A percentile compares a stretch with the other conserved stretches of the same genome.
phyloP scores from a whole-genome alignment of 306 rosid species.

The Pachyrhizus erosus region DNA sequence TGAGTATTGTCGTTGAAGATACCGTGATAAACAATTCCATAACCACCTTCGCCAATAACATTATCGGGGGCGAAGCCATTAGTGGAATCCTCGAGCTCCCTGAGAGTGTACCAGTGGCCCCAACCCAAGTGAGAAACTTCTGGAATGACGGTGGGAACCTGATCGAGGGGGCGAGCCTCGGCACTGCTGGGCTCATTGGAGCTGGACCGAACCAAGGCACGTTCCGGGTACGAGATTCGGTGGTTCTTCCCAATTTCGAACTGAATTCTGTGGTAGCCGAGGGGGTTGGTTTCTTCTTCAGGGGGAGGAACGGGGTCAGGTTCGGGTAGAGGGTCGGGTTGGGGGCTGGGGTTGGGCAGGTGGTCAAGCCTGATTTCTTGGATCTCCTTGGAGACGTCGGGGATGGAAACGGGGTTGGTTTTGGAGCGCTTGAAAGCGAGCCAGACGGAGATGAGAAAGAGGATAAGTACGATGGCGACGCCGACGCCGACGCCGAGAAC shows the following conservation, averaged over 20 bases:
- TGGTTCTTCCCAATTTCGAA: slow-evolving; percentile 87
- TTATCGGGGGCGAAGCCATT: slow-evolving; percentile 69
- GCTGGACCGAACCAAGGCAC: slow-evolving; percentile 51
- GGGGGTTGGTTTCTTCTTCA: slow-evolving; percentile 58
- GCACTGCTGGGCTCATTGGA: slow-evolving; percentile 44
- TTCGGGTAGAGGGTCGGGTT: slow-evolving; percentile 52
- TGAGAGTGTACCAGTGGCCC: slow-evolving; percentile 94
- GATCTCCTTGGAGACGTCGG: slow-evolving; percentile 74
- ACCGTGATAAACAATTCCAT: slow-evolving; percentile 90
- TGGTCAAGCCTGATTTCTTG: slow-evolving; percentile 70
- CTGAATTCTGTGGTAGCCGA: slow-evolving; percentile 55
- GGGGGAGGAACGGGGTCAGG: slow-evolving; percentile 56
- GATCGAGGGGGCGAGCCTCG: slow-evolving; percentile 58
- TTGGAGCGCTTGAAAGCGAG: slow-evolving; percentile 69
- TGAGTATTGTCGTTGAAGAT: slow-evolving; percentile 65
- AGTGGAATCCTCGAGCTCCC: slow-evolving; percentile 85
- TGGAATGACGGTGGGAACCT: slow-evolving; percentile 67
- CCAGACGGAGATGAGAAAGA: slow-evolving; percentile 74
- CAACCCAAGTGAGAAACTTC: slow-evolving; percentile 95
- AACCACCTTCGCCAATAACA: slow-evolving; percentile 92
- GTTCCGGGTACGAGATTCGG: slow-evolving; percentile 74
- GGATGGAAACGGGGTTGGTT: slow-evolving; percentile 60
- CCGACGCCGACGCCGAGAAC: slow-evolving; percentile 78
- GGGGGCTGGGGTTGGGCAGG: slow-evolving; percentile 23
- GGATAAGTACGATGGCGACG: slow-evolving; percentile 71